Base-by-base conservation (phyloP, 805 yeast genomes). In the Candida nonsorbophila region DNA sequence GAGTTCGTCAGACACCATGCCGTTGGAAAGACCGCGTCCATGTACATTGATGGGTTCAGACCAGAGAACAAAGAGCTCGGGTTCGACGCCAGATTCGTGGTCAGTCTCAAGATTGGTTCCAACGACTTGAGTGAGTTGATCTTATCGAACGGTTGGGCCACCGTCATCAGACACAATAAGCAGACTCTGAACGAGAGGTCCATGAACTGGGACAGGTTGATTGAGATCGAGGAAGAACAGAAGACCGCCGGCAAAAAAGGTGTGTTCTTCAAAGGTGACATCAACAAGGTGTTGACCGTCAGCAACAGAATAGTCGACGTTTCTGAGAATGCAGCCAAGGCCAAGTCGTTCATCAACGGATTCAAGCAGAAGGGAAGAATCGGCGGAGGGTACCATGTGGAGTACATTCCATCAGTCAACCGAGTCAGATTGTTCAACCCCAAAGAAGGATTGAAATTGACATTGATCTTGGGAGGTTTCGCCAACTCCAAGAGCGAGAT, bases 81-180 rank as follows among this genome's bases (percentile, higher is more conserved):
- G 29, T 70, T 69, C 41, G 88, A 79, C 21, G 77, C 76, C 32
- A 69, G 87, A 27, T 77, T 80, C 24, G 51, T 82, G 38, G 88
- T 81, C 9, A 70, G 80, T 20, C 49, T 84, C 32, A 60, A 64
- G 20, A 45, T 71, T 20, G 77, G 72, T 29, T 74, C 73, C 20
- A 56, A 58, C 24, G 84, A 84, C 47, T 61, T 85, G 21, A 74
- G 84, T 6, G 74, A 76, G 41, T 42, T 61, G 18, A 51, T 85
- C 29, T 81, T 85, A 12, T 53, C 66, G 16, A 66, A 59, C 34
- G 95, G 95, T 6, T 75, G 62, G 53, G 94, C 88, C 10, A 60
- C 80, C n/a, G 94, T 84, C 14, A 68, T 83, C 34, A 76, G 75
- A 49, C 94, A 84, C 57, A 77, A 79, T 49, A 79, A 79, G 55